Conservation (phyloP, 164 flowering plant genomes). For the Magnolia officinalis region DNA sequence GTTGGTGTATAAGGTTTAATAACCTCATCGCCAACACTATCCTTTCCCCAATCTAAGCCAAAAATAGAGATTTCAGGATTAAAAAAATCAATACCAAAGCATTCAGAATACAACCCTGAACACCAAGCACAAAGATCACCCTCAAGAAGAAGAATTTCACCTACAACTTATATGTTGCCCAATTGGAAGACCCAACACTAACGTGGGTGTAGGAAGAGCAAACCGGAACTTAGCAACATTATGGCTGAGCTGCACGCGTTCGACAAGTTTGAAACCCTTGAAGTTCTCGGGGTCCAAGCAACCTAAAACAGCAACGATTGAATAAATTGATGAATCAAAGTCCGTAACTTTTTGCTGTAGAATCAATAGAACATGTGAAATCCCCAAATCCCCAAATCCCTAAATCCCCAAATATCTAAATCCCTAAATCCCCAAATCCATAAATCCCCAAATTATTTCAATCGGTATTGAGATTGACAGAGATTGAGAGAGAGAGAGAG, state of each 20-base stretch:
- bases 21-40: slow-evolving; percentile 83
- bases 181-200: slow-evolving; percentile 92
- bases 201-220: slow-evolving; percentile 76
- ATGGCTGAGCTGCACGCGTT: slow-evolving; percentile 77
- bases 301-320: too few species aligned
- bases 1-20: slow-evolving; percentile 95
- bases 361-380: too few species aligned
- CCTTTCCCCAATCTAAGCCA: slow-evolving; percentile 68
- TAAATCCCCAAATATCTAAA: too few species aligned
- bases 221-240: slow-evolving; percentile 92
- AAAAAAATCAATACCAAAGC: neutral
- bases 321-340: too few species aligned
- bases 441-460: too few species aligned
- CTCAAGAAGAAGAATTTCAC: slow-evolving; percentile 26
- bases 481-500: too few species aligned
- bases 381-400: too few species aligned
- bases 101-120: neutral
- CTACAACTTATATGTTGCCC: slow-evolving; percentile 97
- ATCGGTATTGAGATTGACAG: too few species aligned
- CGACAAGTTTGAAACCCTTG: slow-evolving; percentile 78
- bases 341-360: too few species aligned
- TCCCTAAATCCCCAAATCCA: too few species aligned
- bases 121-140: neutral
- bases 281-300: slow-evolving; percentile 81
- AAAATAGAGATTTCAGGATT: neutral